Percentiles rank a stretch among this genome's conserved stretches.
phyloP scores from a whole-genome alignment of 2,329 filamentous ascomycete genomes.

The Xylariaceae sp. region DNA sequence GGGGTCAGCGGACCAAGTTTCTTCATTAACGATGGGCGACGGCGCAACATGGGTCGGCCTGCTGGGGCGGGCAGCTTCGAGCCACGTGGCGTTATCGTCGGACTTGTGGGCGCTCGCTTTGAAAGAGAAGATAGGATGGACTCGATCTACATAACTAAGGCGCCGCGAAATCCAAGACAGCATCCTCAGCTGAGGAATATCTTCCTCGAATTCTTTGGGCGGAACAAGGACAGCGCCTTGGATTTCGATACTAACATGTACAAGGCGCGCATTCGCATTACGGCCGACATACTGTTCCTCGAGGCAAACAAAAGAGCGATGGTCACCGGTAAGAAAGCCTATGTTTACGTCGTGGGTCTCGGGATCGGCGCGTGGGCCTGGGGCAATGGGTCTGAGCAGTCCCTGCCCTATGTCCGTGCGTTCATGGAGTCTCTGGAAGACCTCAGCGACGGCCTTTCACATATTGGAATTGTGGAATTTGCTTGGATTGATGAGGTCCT shows the following conservation, averaged over 20 bases:
- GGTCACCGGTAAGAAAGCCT: constrained; percentile 23
- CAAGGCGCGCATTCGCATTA: constrained; percentile 28
- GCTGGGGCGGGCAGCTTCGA: constrained; percentile 23
- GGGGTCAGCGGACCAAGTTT: constrained; percentile 32
- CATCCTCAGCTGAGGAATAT: constrained; percentile 24
- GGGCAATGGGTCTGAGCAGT: constrained; percentile 16
- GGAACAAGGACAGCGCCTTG: not conserved
- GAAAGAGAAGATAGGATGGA: constrained; percentile 33
- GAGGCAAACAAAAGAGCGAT: constrained; percentile 30
- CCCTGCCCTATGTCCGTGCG: constrained; percentile 22
- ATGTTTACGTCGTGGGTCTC: constrained; percentile 34
- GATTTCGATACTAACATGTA: constrained; percentile 28
- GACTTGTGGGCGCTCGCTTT: constrained; percentile 34
- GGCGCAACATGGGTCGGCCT: constrained; percentile 21
- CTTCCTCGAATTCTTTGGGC: constrained; percentile 26
- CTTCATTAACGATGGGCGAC: constrained; percentile 33
- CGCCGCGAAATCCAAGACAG: constrained; percentile 4
- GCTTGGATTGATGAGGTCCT: constrained; percentile 20
- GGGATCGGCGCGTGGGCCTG: constrained; percentile 35
- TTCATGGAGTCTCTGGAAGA: constrained; percentile 19
- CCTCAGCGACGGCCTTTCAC: constrained; percentile 10
- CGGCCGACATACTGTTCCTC: constrained; percentile 29
- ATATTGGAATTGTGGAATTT: constrained; percentile 29
- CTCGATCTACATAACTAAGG: constrained; percentile 15
- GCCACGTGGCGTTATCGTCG: constrained; percentile 31